Evolutionary conservation across 2,329 filamentous ascomycete genomes (phyloP).

Genomic region (Fusarium hostae): DNA sequence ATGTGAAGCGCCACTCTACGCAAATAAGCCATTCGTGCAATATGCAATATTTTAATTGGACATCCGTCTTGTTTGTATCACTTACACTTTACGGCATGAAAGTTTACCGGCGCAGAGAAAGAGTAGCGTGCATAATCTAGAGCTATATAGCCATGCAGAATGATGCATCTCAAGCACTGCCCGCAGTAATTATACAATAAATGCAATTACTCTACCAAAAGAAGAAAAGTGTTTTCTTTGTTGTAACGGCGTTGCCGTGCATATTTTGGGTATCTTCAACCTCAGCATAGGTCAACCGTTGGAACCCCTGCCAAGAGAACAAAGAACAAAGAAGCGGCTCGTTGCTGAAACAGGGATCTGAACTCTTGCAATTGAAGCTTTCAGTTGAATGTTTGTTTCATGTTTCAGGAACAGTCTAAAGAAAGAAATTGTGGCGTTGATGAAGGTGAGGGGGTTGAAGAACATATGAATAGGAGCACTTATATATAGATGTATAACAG

Average conservation of each 20-base stretch:
- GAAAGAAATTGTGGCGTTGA: conserved; percentile 7
- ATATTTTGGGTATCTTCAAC: conserved; percentile 16
- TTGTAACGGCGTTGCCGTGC: background rate
- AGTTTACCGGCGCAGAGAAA: background rate
- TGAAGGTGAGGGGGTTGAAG: background rate
- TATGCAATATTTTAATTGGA: background rate
- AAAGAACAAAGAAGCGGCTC: conserved; percentile 27
- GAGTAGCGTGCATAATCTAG: background rate
- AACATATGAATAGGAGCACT: too few relatives aligned
- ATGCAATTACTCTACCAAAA: fast-evolving
- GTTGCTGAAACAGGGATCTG: background rate
- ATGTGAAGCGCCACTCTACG: background rate
- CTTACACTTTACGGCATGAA: background rate
- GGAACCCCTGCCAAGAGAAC: conserved; percentile 1
- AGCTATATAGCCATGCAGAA: background rate
- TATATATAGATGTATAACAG: background rate
- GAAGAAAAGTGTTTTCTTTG: background rate
- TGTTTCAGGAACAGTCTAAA: background rate
- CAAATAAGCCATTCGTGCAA: background rate
- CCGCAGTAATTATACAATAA: background rate
- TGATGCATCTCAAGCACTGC: background rate
- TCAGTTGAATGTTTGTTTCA: background rate
- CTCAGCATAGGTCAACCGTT: background rate
- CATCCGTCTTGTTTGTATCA: fast-evolving
- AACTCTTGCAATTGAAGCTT: too few relatives aligned